Evolutionary conservation across 306 rosid genomes (phyloP).

Genomic region (Aeschynomene evenia): DNA sequence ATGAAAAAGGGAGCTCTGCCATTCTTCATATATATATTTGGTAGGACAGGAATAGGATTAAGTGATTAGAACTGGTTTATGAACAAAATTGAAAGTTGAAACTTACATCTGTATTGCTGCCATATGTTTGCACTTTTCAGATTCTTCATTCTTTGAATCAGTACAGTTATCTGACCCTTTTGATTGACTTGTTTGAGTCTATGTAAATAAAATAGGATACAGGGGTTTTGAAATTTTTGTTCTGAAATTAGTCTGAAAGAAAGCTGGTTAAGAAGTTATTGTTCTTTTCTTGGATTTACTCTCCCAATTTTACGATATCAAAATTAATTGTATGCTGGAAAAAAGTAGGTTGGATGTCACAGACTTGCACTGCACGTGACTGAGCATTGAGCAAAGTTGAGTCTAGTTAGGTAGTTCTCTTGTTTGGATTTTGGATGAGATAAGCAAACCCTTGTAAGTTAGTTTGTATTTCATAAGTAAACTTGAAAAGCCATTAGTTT

Average conservation of each 20-base stretch:
- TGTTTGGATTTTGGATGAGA: not conserved
- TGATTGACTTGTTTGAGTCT: not conserved
- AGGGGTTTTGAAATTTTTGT: not conserved
- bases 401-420: not conserved
- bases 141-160: not conserved
- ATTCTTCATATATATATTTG: not conserved
- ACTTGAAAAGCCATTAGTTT: not conserved
- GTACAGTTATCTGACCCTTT: not conserved
- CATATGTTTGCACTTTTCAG: too few relatives aligned
- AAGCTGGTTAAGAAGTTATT: not conserved
- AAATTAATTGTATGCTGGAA: not conserved
- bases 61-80: not conserved
- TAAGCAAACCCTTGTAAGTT: not conserved
- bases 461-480: not conserved
- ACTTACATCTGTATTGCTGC: not conserved
- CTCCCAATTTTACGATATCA: not conserved
- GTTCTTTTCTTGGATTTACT: not conserved
- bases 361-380: not conserved
- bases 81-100: not conserved
- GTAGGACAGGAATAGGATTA: not conserved
- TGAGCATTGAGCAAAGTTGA: not conserved
- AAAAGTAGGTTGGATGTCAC: not conserved
- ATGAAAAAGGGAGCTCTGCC: not conserved
- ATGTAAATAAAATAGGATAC: not conserved
- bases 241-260: not conserved